Percentiles rank a stretch among this genome's conserved stretches.
phyloP scores from a whole-genome alignment of 495 filamentous ascomycete genomes.

The Penicillium fimorum region DNA sequence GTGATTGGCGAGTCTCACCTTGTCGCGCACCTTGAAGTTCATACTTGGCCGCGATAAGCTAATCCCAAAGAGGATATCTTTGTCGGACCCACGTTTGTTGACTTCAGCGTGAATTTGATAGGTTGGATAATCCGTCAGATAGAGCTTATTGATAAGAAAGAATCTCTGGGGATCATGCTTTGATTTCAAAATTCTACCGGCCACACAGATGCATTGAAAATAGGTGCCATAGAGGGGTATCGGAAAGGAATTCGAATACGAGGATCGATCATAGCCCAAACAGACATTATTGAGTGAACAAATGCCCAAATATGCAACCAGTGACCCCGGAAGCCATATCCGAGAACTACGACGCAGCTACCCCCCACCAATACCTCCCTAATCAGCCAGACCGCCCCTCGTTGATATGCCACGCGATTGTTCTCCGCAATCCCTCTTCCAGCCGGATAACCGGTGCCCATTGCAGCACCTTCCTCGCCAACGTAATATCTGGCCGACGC shows the following conservation, averaged over 20 bases:
- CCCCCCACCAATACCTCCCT: background rate
- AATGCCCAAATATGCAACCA: background rate
- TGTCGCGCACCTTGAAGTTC: background rate
- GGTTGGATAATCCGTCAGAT: background rate
- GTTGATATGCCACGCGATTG: slow-evolving; percentile 24
- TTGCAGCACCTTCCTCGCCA: slow-evolving; percentile 12
- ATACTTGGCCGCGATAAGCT: slow-evolving; percentile 17
- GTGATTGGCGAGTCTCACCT: slow-evolving; percentile 12
- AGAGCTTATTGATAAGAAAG: slow-evolving; percentile 6
- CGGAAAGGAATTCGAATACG: background rate
- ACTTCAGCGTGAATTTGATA: background rate
- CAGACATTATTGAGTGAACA: background rate
- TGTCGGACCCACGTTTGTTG: slow-evolving; percentile 28
- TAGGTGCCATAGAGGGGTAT: background rate
- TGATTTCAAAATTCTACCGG: background rate
- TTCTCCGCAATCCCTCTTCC: slow-evolving; percentile 17
- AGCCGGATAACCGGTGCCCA: slow-evolving; percentile 19
- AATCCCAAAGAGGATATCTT: slow-evolving; percentile 31
- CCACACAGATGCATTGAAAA: background rate
- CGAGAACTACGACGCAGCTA: background rate
- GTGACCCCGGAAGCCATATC: background rate
- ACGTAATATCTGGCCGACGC: slow-evolving; percentile 14
- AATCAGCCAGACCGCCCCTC: background rate
- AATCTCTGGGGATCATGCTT: background rate
- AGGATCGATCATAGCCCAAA: background rate